These are phyloP conservation scores for Amphichorda felina DNA, from an alignment of 2,329 filamentous ascomycete species.

Conservation along the genomic window DNA sequence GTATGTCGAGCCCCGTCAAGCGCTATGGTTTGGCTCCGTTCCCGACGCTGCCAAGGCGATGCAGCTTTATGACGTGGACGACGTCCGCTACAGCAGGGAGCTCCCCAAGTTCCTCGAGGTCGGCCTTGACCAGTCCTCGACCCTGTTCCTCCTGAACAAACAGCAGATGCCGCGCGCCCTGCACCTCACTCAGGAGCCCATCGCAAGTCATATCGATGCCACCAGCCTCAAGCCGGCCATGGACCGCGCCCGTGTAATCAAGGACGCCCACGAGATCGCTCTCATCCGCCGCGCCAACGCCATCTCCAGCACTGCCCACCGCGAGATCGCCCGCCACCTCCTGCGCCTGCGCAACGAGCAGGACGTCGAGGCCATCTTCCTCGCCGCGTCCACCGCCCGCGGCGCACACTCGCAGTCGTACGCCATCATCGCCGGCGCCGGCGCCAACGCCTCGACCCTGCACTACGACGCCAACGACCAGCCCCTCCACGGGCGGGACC, in stretches of 20 bases:
- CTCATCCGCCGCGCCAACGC: slow-evolving; percentile 72
- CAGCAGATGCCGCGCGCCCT: slow-evolving; percentile 23
- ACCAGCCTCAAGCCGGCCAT: slow-evolving; percentile 55
- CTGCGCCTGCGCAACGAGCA: slow-evolving; percentile 60
- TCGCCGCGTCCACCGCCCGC: slow-evolving; percentile 56
- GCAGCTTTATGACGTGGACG: slow-evolving; percentile 55
- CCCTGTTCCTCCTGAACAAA: slow-evolving; percentile 33
- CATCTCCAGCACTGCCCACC: slow-evolving; percentile 69
- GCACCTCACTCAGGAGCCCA: slow-evolving; percentile 1
- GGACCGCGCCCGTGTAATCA: slow-evolving; percentile 69
- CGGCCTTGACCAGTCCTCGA: slow-evolving; percentile 24
- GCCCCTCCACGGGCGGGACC: slow-evolving; percentile 53
- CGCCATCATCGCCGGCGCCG: slow-evolving; percentile 75
- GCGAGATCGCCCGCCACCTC: slow-evolving; percentile 55
- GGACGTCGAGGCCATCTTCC: slow-evolving; percentile 71
- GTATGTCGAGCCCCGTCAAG: slow-evolving; percentile 46
- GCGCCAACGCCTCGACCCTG: slow-evolving; percentile 69
- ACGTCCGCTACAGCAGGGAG: slow-evolving; percentile 49
- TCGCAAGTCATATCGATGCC: slow-evolving; percentile 26
- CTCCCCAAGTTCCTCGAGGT: slow-evolving; percentile 32
- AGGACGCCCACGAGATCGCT: slow-evolving; percentile 75
- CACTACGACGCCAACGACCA: slow-evolving; percentile 81
- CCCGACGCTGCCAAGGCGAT: slow-evolving; percentile 50
- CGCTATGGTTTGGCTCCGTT: slow-evolving; percentile 52
- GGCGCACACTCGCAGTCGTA: slow-evolving; percentile 76